Evolutionary conservation across 2,329 filamentous ascomycete species (phyloP), one percentile per base, ranked within the genome.

Genomic region (Coniochaeta pulveracea): DNA sequence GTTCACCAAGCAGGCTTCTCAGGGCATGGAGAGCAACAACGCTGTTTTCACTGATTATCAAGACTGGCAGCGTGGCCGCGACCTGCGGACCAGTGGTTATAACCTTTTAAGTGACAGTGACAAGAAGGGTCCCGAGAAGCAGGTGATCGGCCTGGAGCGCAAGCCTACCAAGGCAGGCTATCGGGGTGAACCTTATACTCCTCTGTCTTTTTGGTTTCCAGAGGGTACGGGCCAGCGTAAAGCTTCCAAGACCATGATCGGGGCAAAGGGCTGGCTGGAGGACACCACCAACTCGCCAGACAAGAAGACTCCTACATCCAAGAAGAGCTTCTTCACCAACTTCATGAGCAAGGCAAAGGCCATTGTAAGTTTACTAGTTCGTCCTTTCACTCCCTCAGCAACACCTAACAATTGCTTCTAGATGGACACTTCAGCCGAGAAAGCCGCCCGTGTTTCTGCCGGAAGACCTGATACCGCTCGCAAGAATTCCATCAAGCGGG

Each of bases 231-330:
- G 16, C 9, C 54, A 55, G 10, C 57, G 61, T 2, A 61, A 51
- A 31, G 58, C 60, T 0, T 56, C 56, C 23, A 62, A 75, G 55
- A 62, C 54, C 3, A 48, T 76, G 47, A 64, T 75, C 37, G 70
- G 71, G 3, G 52, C 65, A 3, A 62, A 69, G 30, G 72, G 72
- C 15, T 76, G 70, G 70, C 57, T 75, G 3, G 69, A 73, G 45
- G 57, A 58, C 11, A 64, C 56, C 2, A 47, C 51, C n/a, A 51
- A 45, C 5, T 45, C 48, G 5, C 15, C 38, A 6, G 37, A 37
- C 6, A 47, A 45, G 34, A 44, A 42, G 22, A 21, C 23, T 3
- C 12, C 25, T 7, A 39, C 38, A 10, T 36, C 38, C 25, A 67
- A 61, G 43, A 64, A 57, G 39, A 36, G 43, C 0, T 57, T 72